Conservation (phyloP, 371 early-diverging fungal genomes). For the Dichotomocladium elegans region DNA sequence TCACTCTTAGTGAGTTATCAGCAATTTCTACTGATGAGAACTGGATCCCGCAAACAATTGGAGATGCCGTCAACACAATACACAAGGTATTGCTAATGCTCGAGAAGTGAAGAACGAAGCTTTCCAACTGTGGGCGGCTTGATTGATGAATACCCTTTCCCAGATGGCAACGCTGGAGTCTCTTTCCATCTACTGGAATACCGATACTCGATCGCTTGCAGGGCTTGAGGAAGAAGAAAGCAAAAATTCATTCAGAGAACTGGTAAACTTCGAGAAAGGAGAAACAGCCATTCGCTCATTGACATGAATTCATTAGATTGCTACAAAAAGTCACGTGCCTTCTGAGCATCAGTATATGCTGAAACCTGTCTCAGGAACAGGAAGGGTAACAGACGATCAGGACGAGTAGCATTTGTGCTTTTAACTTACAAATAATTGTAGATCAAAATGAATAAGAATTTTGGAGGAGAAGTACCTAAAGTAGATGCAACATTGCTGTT, state of each 20-base stretch:
- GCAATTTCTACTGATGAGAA: conserved; percentile 90
- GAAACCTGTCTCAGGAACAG: conserved; percentile 92
- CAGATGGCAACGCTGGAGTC: conserved; percentile 55
- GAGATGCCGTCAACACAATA: conserved; percentile 72
- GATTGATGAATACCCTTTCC: background rate
- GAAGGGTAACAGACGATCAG: conserved; percentile 50
- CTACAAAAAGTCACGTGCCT: conserved; percentile 51
- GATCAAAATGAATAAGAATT: conserved; percentile 64
- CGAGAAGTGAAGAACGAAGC: background rate
- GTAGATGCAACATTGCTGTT: conserved; percentile 71
- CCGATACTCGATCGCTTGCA: conserved; percentile 65
- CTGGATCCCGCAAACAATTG: conserved; percentile 82
- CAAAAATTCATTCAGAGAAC: conserved; percentile 46
- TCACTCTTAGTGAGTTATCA: conserved; percentile 87
- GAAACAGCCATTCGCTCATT: background rate
- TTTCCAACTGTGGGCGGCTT: too few species aligned
- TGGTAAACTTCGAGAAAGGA: conserved; percentile 29
- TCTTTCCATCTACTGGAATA: conserved; percentile 90
- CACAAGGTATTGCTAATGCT: conserved; percentile 59
- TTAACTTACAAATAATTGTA: conserved; percentile 3
- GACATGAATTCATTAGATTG: conserved; percentile 34
- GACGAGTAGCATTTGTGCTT: conserved; percentile 1
- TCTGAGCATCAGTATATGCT: conserved; percentile 79
- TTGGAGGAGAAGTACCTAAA: conserved; percentile 62
- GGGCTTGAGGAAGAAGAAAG: conserved; percentile 48